Evolutionary conservation across 768 basidiomycete genomes (phyloP), one percentile per base, ranked within the genome.

Genomic region (Leccinum boreale): DNA sequence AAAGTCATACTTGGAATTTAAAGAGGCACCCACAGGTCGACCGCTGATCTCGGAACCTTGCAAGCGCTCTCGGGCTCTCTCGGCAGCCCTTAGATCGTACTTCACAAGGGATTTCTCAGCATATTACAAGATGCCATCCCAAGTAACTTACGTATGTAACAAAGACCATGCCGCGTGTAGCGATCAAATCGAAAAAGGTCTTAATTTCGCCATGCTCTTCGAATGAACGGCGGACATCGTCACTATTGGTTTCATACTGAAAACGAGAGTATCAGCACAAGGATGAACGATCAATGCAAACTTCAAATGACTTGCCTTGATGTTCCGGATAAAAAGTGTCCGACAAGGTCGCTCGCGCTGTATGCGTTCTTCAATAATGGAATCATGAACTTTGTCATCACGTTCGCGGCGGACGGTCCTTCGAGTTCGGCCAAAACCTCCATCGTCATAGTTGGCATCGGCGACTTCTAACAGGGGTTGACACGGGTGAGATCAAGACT

Each of bases 141-240:
- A 36, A 23, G 36, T 47, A 50, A 84, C 96, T 83, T 76, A 98
- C 97, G 72, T 92, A 99, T 50, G 96, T 99, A 47, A 98, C 90
- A 73, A 99, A 99, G 14, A 98, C 90, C 92, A 99, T 97, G n/a
- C 97, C 97, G 59, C 97, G 82, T 11, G 90, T 95, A 50, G 85
- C 83, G 61, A 98, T 91, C 19, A 98, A 78, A 74, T 99, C 97
- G 73, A 98, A 98, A 72, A 95, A 98, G 1, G 92, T 94, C 75
- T 94, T 94, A 77, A 98, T 92, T 67, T 94, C 92, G 62, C 97
- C 97, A 68, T 93, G 91, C 58, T 90, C 88, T 75, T 93, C 92
- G 74, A 98, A 99, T 53, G 85, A 83, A 46, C 79, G 81, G 59
- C 90, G 87, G 8, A 99, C 87, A 69, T 89, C 87, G 4, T 87